Evolutionary conservation across 2,329 filamentous ascomycete genomes (phyloP).

Genomic region (Cephalotrichum gorgonifer): DNA sequence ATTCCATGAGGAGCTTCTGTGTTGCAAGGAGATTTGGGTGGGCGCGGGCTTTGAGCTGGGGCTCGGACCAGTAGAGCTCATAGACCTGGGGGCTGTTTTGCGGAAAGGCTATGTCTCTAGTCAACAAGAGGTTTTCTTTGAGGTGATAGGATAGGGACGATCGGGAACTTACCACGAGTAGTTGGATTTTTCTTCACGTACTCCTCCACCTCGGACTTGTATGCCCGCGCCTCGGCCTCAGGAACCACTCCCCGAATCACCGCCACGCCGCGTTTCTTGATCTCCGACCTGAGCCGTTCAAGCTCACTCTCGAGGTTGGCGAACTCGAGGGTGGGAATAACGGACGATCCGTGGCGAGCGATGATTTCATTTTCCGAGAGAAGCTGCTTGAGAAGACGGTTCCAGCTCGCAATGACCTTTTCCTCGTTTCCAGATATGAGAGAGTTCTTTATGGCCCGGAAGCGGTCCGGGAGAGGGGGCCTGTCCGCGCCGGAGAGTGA

Average conservation of each 20-base stretch:
- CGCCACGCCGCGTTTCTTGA: constrained; percentile 50
- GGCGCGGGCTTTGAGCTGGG: constrained; percentile 57
- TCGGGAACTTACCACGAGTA: constrained; percentile 33
- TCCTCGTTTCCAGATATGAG: constrained; percentile 39
- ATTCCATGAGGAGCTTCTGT: constrained; percentile 56
- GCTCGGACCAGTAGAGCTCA: constrained; percentile 65
- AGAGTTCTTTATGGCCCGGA: constrained; percentile 43
- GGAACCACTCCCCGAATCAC: constrained; percentile 58
- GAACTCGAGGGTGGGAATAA: constrained; percentile 44
- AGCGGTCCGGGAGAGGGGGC: constrained; percentile 41
- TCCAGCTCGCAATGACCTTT: constrained; percentile 36
- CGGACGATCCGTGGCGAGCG: constrained; percentile 28
- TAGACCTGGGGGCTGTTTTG: constrained; percentile 58
- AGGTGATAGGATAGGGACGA: background rate
- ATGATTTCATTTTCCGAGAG: constrained; percentile 36
- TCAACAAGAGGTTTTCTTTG: background rate
- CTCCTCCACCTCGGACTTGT: constrained; percentile 53
- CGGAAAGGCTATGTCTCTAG: constrained; percentile 47
- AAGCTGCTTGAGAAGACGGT: constrained; percentile 32
- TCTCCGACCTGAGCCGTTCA: constrained; percentile 29
- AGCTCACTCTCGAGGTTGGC: constrained; percentile 28
- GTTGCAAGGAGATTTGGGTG: constrained; percentile 53
- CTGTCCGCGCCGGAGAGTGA: constrained; percentile 40
- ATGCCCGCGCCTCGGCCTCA: constrained; percentile 49
- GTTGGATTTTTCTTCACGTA: constrained; percentile 56